These are phyloP conservation scores for Vaccinium macrocarpon DNA, from an alignment of 148 eudicot species.

Conservation along the genomic window DNA sequence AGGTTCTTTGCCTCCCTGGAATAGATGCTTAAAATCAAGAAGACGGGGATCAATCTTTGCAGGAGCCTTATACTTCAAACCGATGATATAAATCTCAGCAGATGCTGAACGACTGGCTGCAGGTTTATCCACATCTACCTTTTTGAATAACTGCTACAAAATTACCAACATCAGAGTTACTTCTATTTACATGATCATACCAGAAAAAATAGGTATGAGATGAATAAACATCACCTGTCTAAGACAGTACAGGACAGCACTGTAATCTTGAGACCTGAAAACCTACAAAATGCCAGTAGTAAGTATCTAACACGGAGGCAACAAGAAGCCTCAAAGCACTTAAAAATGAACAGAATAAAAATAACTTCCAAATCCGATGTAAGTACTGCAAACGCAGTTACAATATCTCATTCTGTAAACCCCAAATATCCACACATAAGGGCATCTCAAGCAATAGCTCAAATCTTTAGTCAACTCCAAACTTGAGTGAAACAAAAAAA, in stretches of 20 bases:
- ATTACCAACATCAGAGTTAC: constrained; percentile 14
- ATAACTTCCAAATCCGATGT: background rate
- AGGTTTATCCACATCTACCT: constrained; percentile 93
- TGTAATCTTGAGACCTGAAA: constrained; percentile 97
- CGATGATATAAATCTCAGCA: constrained; percentile 85
- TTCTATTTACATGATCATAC: background rate
- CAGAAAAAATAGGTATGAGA: background rate
- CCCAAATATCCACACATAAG: background rate
- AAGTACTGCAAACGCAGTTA: constrained; percentile 1
- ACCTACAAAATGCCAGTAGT: constrained; percentile 36
- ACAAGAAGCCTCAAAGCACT: constrained; percentile 6
- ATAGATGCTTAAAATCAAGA: constrained; percentile 83
- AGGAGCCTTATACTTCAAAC: constrained; percentile 85
- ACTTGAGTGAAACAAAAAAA: background rate
- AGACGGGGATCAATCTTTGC: constrained; percentile 95
- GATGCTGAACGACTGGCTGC: constrained; percentile 87
- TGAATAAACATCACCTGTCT: constrained; percentile 58
- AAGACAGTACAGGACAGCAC: constrained; percentile 84
- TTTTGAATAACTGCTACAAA: constrained; percentile 71
- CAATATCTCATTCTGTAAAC: background rate
- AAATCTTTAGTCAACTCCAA: no score
- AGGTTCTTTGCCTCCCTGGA: constrained; percentile 72
- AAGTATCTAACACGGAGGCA: background rate
- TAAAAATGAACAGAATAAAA: background rate
- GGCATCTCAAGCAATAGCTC: no score